Evolutionary conservation across 1,284 basidiomycete genomes (phyloP).

Genomic region (Gomphus bonarii): DNA sequence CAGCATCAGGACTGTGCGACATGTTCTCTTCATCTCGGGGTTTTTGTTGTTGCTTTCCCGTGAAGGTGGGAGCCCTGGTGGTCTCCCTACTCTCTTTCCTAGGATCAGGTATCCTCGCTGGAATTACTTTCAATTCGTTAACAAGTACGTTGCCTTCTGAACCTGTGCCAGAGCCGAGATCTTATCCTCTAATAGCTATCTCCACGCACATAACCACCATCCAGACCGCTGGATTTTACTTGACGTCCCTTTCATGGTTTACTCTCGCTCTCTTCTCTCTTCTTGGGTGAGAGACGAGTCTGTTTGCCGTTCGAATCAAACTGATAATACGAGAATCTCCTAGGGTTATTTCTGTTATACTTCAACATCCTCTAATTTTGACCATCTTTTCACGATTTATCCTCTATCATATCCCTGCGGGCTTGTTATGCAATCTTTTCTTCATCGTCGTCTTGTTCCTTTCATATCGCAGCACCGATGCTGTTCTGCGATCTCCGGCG

Average conservation of each 20-base stretch:
- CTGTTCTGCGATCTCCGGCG: not conserved
- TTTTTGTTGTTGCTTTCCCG: conserved; percentile 7
- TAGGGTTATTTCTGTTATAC: conserved; percentile 1
- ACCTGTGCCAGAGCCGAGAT: not conserved
- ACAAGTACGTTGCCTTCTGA: not conserved
- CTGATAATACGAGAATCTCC: not conserved
- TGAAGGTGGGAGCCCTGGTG: conserved; percentile 7
- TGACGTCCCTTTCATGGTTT: conserved; percentile 1
- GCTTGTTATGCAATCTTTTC: not conserved
- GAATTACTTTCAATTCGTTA: conserved; percentile 4
- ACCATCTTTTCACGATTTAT: conserved; percentile 1
- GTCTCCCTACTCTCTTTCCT: conserved; percentile 2
- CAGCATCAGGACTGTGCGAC: not conserved
- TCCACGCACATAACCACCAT: conserved; percentile 1
- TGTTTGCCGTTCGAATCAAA: not conserved
- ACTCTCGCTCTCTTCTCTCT: not conserved
- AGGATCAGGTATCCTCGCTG: conserved; percentile 4
- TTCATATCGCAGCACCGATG: not conserved
- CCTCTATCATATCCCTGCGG: not conserved
- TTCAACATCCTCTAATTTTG: conserved; percentile 1
- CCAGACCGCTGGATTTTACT: conserved; percentile 2
- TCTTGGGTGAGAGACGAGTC: not conserved
- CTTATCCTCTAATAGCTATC: not conserved
- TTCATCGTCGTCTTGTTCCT: not conserved
- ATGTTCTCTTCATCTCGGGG: conserved; percentile 6